Evolutionary conservation across 768 basidiomycete genomes (phyloP).

Genomic region (Pholiota conissans): DNA sequence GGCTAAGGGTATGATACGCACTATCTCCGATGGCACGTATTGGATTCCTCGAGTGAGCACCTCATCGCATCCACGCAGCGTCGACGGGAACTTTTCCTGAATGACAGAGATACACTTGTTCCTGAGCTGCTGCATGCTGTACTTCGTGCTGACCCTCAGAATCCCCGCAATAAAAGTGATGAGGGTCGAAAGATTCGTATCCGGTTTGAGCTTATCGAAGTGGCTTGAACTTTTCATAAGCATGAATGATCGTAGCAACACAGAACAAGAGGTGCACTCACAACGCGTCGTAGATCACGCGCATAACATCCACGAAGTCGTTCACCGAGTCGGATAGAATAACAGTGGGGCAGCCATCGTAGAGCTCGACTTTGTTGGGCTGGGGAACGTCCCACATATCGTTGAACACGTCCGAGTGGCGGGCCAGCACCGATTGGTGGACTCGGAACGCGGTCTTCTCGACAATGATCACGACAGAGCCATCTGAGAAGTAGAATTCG

Average conservation of each 20-base stretch:
- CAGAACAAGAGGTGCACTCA: constrained; percentile 22
- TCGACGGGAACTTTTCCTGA: constrained; percentile 40
- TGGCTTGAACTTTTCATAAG: constrained; percentile 25
- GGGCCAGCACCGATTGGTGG: constrained; percentile 38
- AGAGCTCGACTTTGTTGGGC: constrained; percentile 27
- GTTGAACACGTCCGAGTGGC: constrained; percentile 40
- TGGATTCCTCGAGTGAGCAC: constrained; percentile 35
- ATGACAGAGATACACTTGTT: constrained; percentile 39
- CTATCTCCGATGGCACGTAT: constrained; percentile 37
- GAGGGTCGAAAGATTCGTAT: constrained; percentile 32
- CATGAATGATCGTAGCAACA: neutral
- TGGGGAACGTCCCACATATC: constrained; percentile 39
- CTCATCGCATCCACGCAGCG: constrained; percentile 36
- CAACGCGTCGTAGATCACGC: constrained; percentile 39
- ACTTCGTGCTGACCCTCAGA: constrained; percentile 44
- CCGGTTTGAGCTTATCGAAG: constrained; percentile 36
- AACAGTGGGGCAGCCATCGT: constrained; percentile 39
- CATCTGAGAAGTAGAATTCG: constrained; percentile 40
- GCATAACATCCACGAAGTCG: constrained; percentile 36
- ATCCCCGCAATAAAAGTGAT: constrained; percentile 42
- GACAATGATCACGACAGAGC: constrained; percentile 38
- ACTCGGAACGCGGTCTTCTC: constrained; percentile 32
- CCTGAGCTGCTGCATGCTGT: constrained; percentile 36
- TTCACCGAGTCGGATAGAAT: constrained; percentile 29
- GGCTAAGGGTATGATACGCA: constrained; percentile 41